Evolutionary conservation across 768 basidiomycete species (phyloP), one percentile per base, ranked within the genome.

Genomic region (Lactarius sp.): DNA sequence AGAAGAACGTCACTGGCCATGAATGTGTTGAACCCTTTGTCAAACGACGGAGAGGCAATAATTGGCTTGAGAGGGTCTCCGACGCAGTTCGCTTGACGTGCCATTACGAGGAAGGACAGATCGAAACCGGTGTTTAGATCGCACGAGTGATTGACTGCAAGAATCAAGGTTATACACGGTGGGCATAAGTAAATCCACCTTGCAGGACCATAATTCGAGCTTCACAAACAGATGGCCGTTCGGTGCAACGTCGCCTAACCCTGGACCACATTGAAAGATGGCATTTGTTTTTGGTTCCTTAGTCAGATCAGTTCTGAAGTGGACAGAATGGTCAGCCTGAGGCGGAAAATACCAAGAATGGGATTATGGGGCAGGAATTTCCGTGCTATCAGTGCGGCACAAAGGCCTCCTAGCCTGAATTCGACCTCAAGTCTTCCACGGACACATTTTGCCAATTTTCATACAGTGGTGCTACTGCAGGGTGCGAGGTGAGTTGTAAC

Each of bases 111-210:
- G 0, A 78, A 76, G 34, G 79, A 77, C 6, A 87, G 70, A 69
- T 85, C 80, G 69, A 86, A 80, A 1, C 76, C 80, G 54, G 79
- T 75, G 60, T 82, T 85, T 4, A 85, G 85, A 18, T 81, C 78
- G 73, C 86, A 87, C 13, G 83, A 85, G 70, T 85, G 84, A 70
- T 86, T 85, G 64, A 82, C 83, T 83, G 55, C 31, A n/a, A 12
- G 4, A 46, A 18, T 6, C 37, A 46, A 47, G 55, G 20, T 20
- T 3, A 13, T 13, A 60, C 36, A 13, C 59, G 54, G 31, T 49
- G 65, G 34, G 61, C 39, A 20, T 10, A 12, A 36, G 22, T 22
- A 22, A 27, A 3, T 27, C 27, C 3, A 27, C 27, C 27, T 27
- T 27, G 27, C 27, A 27, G 27, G 27, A 3, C 27, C 27, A 27